Evolutionary conservation across 257 asterid genomes (phyloP).

Genomic region (Solanum clarkiae): DNA sequence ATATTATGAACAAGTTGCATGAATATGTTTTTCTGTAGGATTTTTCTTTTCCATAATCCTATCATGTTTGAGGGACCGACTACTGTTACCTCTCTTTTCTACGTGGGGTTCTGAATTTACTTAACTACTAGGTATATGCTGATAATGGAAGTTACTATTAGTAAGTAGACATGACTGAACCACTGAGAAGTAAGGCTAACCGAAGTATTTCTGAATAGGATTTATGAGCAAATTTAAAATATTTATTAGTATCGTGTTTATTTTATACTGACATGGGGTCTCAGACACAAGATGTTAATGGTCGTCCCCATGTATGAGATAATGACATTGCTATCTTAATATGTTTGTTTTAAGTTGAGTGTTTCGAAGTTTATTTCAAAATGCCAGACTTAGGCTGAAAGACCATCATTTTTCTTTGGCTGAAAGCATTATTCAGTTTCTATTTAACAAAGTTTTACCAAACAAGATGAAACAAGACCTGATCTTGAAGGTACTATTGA

Average conservation of each 20-base stretch:
- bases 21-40: background rate
- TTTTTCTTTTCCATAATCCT: background rate
- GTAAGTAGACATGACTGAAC: background rate
- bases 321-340: background rate
- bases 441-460: background rate
- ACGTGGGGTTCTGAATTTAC: background rate
- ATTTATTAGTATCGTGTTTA: background rate
- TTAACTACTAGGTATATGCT: background rate
- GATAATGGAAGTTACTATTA: background rate
- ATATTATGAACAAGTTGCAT: background rate
- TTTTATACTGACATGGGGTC: background rate
- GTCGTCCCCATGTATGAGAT: background rate
- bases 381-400: background rate
- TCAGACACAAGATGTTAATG: background rate
- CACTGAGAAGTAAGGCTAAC: background rate
- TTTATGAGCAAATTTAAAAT: background rate
- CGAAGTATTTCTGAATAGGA: background rate
- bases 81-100: background rate
- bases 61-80: background rate
- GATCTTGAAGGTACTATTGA: background rate
- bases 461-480: background rate
- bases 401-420: background rate
- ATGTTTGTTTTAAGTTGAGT: background rate
- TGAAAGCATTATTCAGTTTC: background rate
- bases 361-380: background rate